phyloP scores from a whole-genome alignment of 495 filamentous ascomycete species.

The Terfezia claveryi region DNA sequence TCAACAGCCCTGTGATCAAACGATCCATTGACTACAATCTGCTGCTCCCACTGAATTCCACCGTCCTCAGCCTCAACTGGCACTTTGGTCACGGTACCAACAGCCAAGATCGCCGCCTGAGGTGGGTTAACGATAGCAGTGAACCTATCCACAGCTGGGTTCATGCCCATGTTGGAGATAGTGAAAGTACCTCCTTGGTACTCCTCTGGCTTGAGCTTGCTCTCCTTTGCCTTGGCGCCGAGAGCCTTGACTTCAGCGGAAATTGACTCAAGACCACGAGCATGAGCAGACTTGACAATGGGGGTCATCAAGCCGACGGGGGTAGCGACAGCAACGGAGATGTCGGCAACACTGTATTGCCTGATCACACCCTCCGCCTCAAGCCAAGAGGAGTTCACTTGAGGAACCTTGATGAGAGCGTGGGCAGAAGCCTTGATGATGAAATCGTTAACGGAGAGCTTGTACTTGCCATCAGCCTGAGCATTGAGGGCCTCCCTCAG shows the following conservation, averaged over 20 bases:
- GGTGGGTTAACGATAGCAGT: conserved; percentile 99
- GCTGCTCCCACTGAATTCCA: conserved; percentile 77
- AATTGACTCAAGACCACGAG: conserved; percentile 66
- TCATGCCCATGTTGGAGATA: conserved; percentile 99
- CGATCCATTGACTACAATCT: conserved; percentile 80
- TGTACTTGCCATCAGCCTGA: conserved; percentile 75
- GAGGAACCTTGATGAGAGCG: conserved; percentile 77
- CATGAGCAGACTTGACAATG: conserved; percentile 72
- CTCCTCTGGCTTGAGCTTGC: conserved; percentile 98
- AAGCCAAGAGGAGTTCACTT: conserved; percentile 88
- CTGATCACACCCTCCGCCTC: conserved; percentile 68
- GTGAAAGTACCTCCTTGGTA: conserved; percentile 98
- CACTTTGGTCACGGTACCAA: conserved; percentile 87
- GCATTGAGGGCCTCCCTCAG: conserved; percentile 86
- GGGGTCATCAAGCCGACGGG: conserved; percentile 91
- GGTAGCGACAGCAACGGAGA: conserved; percentile 85
- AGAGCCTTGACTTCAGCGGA: conserved; percentile 80
- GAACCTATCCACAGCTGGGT: conserved; percentile 84
- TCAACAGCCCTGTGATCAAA: conserved; percentile 90
- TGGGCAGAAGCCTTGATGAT: conserved; percentile 84
- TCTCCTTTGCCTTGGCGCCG: conserved; percentile 81
- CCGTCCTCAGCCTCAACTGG: conserved; percentile 72
- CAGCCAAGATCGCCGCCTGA: conserved; percentile 85
- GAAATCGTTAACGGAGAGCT: conserved; percentile 98
- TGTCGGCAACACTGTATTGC: conserved; percentile 75